Evolutionary conservation across 2,329 filamentous ascomycete species (phyloP).

Genomic region (Hymenoscyphus scutula): DNA sequence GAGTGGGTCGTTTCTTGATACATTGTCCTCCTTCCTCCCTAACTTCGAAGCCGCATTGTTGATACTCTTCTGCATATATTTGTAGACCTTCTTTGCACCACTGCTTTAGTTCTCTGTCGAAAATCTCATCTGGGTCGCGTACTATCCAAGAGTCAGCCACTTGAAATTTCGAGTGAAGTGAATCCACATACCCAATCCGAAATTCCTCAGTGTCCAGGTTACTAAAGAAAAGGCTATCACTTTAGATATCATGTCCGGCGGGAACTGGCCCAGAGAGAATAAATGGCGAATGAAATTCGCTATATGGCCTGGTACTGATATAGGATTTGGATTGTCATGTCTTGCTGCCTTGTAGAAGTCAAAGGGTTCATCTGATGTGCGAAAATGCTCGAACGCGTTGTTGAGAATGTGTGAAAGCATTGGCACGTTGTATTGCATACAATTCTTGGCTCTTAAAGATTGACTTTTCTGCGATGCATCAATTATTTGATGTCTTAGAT

Average conservation of each 20-base stretch:
- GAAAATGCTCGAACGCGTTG: conserved; percentile 24
- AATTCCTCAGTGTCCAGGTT: conserved; percentile 14
- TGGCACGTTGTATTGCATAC: conserved; percentile 23
- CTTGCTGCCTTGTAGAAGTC: conserved; percentile 24
- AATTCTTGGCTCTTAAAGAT: conserved; percentile 14
- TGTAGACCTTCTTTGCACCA: conserved; percentile 10
- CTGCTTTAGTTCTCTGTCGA: conserved; percentile 9
- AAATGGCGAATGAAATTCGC: conserved; percentile 24
- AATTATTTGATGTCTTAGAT: conserved; percentile 18
- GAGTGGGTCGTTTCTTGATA: conserved; percentile 11
- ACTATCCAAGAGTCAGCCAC: neutral
- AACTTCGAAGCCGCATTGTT: conserved; percentile 8
- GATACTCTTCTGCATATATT: conserved; percentile 10
- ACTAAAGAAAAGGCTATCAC: conserved; percentile 8
- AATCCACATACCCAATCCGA: conserved; percentile 8
- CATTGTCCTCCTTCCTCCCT: neutral
- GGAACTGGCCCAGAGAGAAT: conserved; percentile 4
- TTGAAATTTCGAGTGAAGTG: neutral
- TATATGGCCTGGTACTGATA: conserved; percentile 20
- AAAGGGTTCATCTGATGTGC: conserved; percentile 22
- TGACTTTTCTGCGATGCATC: conserved; percentile 17
- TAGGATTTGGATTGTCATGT: conserved; percentile 22
- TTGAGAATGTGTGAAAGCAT: conserved; percentile 23
- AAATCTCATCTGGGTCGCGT: conserved; percentile 14
- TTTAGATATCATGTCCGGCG: conserved; percentile 4